A percentile compares a stretch with the other conserved stretches of the same genome.
Evolutionary conservation across 2,329 filamentous ascomycete genomes (phyloP).

Genomic region (Ophiocordyceps camponoti-leonardi): DNA sequence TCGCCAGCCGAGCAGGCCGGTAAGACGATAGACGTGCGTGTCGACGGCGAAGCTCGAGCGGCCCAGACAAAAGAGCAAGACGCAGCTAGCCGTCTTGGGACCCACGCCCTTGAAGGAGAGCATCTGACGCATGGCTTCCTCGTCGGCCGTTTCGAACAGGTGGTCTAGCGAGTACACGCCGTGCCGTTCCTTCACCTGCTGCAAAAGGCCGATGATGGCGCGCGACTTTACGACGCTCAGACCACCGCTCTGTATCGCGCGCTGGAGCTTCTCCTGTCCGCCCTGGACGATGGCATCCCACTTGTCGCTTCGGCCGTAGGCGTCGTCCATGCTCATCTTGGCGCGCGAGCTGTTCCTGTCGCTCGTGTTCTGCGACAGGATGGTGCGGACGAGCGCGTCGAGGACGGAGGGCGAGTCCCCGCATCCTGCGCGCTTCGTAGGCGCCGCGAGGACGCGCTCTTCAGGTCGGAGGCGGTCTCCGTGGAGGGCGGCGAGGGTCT

Average conservation of each 20-base stretch:
- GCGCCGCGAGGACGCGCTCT: constrained; percentile 39
- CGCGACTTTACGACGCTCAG: constrained; percentile 56
- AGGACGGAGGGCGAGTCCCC: constrained; percentile 32
- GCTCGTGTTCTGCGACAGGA: constrained; percentile 36
- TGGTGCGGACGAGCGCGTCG: constrained; percentile 32
- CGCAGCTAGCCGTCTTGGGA: constrained; percentile 36
- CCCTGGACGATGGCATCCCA: constrained; percentile 24
- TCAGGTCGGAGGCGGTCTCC: constrained; percentile 45
- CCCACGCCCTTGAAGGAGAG: constrained; percentile 32
- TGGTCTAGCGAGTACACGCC: constrained; percentile 30
- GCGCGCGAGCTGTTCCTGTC: constrained; percentile 42
- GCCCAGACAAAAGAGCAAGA: constrained; percentile 31
- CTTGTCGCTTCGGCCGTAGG: constrained; percentile 23
- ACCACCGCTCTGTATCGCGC: constrained; percentile 55
- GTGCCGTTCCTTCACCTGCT: constrained; percentile 35
- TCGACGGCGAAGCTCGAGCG: constrained; percentile 33
- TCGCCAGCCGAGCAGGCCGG: constrained; percentile 30
- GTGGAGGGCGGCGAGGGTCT: constrained; percentile 46
- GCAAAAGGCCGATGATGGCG: constrained; percentile 51
- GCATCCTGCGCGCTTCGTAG: constrained; percentile 35
- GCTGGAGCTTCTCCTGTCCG: constrained; percentile 22
- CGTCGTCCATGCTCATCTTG: constrained; percentile 26
- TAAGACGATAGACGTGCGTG: constrained; percentile 32
- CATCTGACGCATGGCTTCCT: constrained; percentile 31
- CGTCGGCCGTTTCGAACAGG: constrained; percentile 22